Percentiles rank a stretch among this genome's conserved stretches.
Evolutionary conservation across 768 basidiomycete genomes (phyloP).

Genomic region (Russula emetica): DNA sequence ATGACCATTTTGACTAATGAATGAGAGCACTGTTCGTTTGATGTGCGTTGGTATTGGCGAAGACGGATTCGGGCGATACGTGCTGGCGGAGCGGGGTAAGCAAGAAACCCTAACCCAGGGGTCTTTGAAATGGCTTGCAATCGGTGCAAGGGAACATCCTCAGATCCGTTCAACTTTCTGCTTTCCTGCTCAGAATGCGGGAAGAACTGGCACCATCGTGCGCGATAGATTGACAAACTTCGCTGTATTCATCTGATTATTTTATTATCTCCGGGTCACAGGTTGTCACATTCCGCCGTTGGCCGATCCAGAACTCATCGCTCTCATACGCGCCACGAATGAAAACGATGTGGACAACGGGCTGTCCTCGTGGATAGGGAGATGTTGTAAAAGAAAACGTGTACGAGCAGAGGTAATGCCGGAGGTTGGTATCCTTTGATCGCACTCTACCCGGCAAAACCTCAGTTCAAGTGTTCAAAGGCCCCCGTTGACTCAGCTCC

Average conservation of each 20-base stretch:
- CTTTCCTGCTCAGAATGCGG: conserved; percentile 36
- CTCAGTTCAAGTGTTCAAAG: not conserved
- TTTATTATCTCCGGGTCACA: conserved; percentile 13
- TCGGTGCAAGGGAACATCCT: conserved; percentile 20
- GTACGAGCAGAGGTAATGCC: conserved; percentile 8
- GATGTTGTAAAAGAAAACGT: conserved; percentile 33
- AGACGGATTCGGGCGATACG: not conserved
- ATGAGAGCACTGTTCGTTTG: not conserved
- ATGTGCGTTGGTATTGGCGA: not conserved
- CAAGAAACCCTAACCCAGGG: conserved; percentile 25
- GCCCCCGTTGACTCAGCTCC: not conserved
- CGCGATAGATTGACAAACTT: not conserved
- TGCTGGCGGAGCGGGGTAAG: not conserved
- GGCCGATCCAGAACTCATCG: conserved; percentile 31
- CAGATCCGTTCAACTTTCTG: conserved; percentile 34
- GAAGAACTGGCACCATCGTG: conserved; percentile 38
- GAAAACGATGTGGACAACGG: conserved; percentile 30
- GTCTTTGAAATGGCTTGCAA: conserved; percentile 29
- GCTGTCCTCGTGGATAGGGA: conserved; percentile 33
- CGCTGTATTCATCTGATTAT: not conserved
- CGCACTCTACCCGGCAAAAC: not conserved
- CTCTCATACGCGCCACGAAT: conserved; percentile 31
- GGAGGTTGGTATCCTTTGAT: conserved; percentile 11
- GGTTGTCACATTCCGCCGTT: conserved; percentile 37
- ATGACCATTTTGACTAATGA: conserved; percentile 44